Evolutionary conservation across 495 filamentous ascomycete species (phyloP), one percentile per base, ranked within the genome.

Genomic region (Tuber calosporum): DNA sequence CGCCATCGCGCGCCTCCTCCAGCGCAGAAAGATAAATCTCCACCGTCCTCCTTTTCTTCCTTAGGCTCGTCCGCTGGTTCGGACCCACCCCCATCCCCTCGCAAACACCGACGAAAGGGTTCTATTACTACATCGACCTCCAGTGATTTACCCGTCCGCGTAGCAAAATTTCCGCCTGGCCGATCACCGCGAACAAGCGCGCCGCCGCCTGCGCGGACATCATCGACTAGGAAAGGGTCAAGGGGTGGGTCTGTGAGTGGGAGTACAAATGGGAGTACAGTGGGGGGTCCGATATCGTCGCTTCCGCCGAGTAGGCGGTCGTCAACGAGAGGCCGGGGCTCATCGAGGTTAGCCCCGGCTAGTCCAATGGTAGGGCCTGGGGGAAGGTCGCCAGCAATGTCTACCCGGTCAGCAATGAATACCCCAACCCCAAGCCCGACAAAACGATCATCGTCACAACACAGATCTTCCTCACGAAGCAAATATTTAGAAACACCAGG

Each of bases 21-120:
- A 43, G 73, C 68, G 42, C 19, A 58, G 34, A 75, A 42, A 17
- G 76, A 70, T 41, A 77, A 78, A 48, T 73, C 74, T 11, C 76
- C 74, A 26, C 75, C 74, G 9, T 78, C 76, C 37, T 78, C 76
- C 30, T 78, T 72, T 34, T 76, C 76, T 39, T 78, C 76, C 42
- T 78, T 70, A 5, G 70, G 74, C 43, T 78, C 76, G 41, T 68
- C 67, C 20, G 66, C 75, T 26, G 72, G 74, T n/a, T 77, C 75
- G 34, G 66, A 69, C 22, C 53, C 40, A 0, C 73, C 66, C 22
- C 42, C 38, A 40, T 74, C 73, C 17, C 36, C 72, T 7, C 58
- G 68, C 26, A 77, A 45, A 37, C 74, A 69, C 41, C 48, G 70
- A 39, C 66, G 70, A 34, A 70, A 70, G 39, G 36, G 53, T 40